Base-by-base conservation (phyloP, 108 stramenopile species). In the Skeletonema grethae region DNA sequence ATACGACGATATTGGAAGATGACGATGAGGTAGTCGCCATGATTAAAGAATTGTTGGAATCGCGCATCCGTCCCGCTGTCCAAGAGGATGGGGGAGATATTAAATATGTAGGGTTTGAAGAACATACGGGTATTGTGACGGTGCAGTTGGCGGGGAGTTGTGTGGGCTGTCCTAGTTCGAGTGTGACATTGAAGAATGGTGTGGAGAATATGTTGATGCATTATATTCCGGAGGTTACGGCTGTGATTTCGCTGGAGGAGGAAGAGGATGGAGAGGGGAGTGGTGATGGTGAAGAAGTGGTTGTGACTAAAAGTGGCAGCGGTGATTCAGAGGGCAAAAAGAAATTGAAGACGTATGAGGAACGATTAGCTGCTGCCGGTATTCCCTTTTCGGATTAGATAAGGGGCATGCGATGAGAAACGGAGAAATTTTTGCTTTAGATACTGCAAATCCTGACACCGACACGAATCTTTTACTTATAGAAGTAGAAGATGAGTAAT, bases 151-250 rank as follows among this genome's bases (percentile, higher is more conserved):
- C 90, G 1, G 99, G 99, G 13, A 84, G 87, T 55, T 99, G 99
- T 83, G 96, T 96, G 0, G 99, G 98, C 7, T 99, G 99, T 70
- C 99, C 99, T 28, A 86, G 83, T 39, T 94, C 93, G 24, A 83
- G 91, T 64, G 94, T 98, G 13, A 99, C 99, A 4, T 85, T 99
- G 67, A 97, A 97, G 85, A 86, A 97, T 60, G 99, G 99, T 7
- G 99, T 99, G 7, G 99, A 99, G 83, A 98, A 97, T 75, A 99
- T 99, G 99, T 76, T 99, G 41, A 97, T 96, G 98, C 99, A 99
- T 82, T 99, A 99, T 77, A 93, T 99, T 48, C 97, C 97, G 0
- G 99, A 99, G 90, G 97, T 99, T 58, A 92, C 85, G 18, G 88
- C 67, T 58, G 91, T 98, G 8, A 76, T 87, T 58, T 85, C 94